A percentile compares a stretch with the other conserved stretches of the same genome.
These are phyloP conservation scores for Alternaria arborescens DNA, from an alignment of 2,329 filamentous ascomycete genomes.

Conservation along the genomic window DNA sequence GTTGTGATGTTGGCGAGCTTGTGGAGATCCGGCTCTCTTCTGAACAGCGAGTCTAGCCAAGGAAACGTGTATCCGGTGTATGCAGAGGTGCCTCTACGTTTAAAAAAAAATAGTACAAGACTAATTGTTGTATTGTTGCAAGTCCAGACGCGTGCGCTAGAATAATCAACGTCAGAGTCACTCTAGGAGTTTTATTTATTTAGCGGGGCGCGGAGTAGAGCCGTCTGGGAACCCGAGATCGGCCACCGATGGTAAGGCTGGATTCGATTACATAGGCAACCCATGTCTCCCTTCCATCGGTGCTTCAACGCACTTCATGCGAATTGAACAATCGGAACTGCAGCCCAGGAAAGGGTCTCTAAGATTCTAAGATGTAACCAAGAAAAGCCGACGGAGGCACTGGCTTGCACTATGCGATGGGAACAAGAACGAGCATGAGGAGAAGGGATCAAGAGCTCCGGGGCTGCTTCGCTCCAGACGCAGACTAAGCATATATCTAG, in stretches of 20 bases:
- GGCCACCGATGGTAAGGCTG: slow-evolving; percentile 14
- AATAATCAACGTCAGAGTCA: slow-evolving; percentile 30
- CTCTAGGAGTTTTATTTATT: slow-evolving; percentile 30
- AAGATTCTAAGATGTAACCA: background rate
- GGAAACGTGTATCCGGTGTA: slow-evolving; percentile 8
- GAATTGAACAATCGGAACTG: background rate
- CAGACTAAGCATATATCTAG: background rate
- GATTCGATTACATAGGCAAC: background rate
- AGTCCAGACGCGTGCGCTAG: slow-evolving; percentile 18
- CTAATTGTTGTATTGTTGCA: background rate
- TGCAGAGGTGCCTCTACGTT: background rate
- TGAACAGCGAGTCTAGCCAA: slow-evolving; percentile 2
- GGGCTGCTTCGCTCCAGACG: background rate
- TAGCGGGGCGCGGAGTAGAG: slow-evolving; percentile 31
- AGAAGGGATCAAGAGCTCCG: background rate
- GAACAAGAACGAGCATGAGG: background rate
- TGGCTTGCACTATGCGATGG: background rate
- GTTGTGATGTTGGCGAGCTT: slow-evolving; percentile 13
- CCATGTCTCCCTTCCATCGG: slow-evolving; percentile 1
- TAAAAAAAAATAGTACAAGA: background rate
- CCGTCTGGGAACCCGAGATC: slow-evolving; percentile 24
- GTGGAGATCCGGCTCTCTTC: slow-evolving; percentile 12
- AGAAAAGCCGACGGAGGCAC: background rate
- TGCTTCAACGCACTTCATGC: background rate
- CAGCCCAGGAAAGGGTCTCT: background rate